Evolutionary conservation across 2,329 filamentous ascomycete species (phyloP).

Genomic region (Reticulascus tulasneorum): DNA sequence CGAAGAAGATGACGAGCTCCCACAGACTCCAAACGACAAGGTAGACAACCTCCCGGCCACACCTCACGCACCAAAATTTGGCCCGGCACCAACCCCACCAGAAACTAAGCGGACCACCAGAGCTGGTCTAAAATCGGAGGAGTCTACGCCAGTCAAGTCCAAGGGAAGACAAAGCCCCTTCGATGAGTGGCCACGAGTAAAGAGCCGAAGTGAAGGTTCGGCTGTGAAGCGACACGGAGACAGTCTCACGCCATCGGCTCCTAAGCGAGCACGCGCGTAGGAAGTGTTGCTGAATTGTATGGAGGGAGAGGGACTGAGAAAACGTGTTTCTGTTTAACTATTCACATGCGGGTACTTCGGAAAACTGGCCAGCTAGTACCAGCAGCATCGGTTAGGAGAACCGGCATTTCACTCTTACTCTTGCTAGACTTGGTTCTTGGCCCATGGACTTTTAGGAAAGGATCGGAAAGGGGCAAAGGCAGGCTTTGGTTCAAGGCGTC

Average conservation of each 20-base stretch:
- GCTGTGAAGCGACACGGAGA: slow-evolving; percentile 6
- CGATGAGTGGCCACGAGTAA: slow-evolving; percentile 65
- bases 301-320: no score
- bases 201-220: slow-evolving; percentile 34
- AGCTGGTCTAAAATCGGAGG: slow-evolving; percentile 43
- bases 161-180: slow-evolving; percentile 52
- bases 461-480: no score
- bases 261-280: slow-evolving; percentile 35
- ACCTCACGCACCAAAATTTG: slow-evolving; percentile 52
- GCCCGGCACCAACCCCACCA: slow-evolving; percentile 57
- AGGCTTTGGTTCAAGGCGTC: no score
- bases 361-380: no score
- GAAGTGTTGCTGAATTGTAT: no score
- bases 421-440: no score
- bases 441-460: no score
- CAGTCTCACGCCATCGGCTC: slow-evolving; percentile 21
- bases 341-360: no score
- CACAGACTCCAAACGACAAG: slow-evolving; percentile 24
- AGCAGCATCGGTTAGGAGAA: no score
- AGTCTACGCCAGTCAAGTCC: slow-evolving; percentile 37
- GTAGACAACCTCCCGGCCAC: slow-evolving; percentile 27
- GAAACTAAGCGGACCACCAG: slow-evolving; percentile 59
- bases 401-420: no score
- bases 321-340: no score
- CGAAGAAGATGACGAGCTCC: slow-evolving; percentile 24